These are phyloP conservation scores for Eucalyptus virginea DNA, from an alignment of 345 rosid genomes.

Conservation along the genomic window DNA sequence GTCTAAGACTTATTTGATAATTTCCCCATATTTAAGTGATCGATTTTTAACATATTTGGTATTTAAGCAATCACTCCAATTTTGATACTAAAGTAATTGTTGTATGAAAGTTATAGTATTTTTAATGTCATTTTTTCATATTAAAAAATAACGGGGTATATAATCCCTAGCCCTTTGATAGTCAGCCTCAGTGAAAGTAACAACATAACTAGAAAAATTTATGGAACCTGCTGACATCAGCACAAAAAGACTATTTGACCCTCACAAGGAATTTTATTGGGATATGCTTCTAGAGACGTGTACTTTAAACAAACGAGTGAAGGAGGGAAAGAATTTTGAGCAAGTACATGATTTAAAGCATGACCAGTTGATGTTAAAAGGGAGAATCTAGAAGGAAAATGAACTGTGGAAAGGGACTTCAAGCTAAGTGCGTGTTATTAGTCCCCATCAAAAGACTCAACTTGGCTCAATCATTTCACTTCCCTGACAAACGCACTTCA, in stretches of 20 bases:
- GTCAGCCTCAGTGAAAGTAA: neutral
- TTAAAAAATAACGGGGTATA: neutral
- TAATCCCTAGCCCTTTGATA: neutral
- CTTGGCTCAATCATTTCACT: neutral
- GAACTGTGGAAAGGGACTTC: neutral
- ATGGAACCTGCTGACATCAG: neutral
- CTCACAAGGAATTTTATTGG: neutral
- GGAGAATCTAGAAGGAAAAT: neutral
- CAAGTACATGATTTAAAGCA: neutral
- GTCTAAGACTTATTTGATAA: neutral
- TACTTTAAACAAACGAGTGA: neutral
- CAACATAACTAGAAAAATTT: neutral
- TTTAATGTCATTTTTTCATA: neutral
- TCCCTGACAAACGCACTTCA: neutral
- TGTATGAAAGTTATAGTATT: fast-evolving
- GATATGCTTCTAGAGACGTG: neutral
- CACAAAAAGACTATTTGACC: neutral
- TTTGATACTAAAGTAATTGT: neutral
- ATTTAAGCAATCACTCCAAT: neutral
- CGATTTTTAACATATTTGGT: too few relatives aligned
- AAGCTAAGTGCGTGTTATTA: neutral
- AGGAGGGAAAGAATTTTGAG: neutral
- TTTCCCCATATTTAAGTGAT: neutral
- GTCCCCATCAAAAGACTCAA: neutral
- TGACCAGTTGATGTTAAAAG: neutral